Base-by-base conservation (phyloP, 2,329 filamentous ascomycete species). In the Beauveria australis region DNA sequence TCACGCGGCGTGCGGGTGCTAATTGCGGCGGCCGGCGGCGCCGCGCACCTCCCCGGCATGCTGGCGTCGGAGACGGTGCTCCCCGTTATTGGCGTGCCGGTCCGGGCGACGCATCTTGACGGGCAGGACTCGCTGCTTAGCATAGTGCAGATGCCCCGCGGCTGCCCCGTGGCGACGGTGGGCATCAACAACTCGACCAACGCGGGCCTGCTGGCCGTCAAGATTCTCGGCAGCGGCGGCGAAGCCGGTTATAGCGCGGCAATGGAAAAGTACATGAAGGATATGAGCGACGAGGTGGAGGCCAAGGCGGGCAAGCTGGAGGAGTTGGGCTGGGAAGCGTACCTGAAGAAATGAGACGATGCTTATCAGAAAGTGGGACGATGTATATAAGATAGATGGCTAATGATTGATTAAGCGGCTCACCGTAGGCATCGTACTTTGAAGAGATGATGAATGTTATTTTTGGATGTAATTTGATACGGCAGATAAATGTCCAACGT, bases 181-280 rank as follows among this genome's bases (percentile, higher is more conserved):
- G 89, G 85, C 12, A 91, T 92, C 72, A 90, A 91, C 73, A 92
- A 92, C 74, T 88, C 86, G 26, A 88, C 88, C 60, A 92, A 92
- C 67, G 89, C 89, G 0, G 89, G 85, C 0, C 76, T 91, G 19
- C 74, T 91, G n/a, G 88, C 89, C 0, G 81, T 87, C 22, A 78
- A 87, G 19, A 88, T 91, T 40, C 71, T 92, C 3, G 87, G 86
- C 3, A 73, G 81, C 3, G 78, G 75, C 43, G 49, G 16, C 33
- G 44, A 37, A 10, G 73, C 75, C 16, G 77, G 74, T n/a, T 77
- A 89, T n/a, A 74, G 78, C 54, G 73, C 80, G 62, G 78, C 79
- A 66, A 78, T 89, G 76, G 79, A 78, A 63, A 74, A 78, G 19
- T 91, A 89, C 69, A 82, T 85, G 71, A 73, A 78, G 55, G 78